These are phyloP conservation scores for Trichoderma sp. DNA, from an alignment of 2,329 filamentous ascomycete species.

Conservation along the genomic window DNA sequence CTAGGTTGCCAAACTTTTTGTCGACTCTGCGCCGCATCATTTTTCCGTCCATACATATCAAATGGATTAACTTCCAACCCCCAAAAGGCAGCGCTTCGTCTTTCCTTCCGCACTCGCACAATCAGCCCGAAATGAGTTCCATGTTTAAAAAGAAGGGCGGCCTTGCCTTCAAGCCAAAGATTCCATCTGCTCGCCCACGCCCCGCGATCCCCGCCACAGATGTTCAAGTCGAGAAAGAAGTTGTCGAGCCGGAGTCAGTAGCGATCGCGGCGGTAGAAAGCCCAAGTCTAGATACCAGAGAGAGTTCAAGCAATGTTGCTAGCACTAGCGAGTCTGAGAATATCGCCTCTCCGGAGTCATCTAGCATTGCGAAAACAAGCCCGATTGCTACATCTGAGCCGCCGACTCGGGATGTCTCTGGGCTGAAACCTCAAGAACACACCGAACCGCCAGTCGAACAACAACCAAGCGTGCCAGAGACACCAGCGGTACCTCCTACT, in stretches of 20 bases:
- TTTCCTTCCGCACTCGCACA: not conserved
- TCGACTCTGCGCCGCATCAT: not conserved
- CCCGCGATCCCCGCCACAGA: conserved; percentile 39
- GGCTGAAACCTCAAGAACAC: not conserved
- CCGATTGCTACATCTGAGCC: not conserved
- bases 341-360: not conserved
- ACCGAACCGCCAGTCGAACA: not conserved
- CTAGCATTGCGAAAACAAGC: not conserved
- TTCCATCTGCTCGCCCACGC: conserved; percentile 53
- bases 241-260: not conserved
- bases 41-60: not conserved
- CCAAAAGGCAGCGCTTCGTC: not conserved
- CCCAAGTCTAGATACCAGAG: not conserved
- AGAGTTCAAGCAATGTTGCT: not conserved
- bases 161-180: conserved; percentile 68
- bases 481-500: not conserved
- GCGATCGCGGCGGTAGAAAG: not conserved
- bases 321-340: conserved; percentile 7
- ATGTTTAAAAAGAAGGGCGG: conserved; percentile 66
- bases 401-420: not conserved
- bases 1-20: not conserved
- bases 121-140: conserved; percentile 52
- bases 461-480: not conserved
- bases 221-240: conserved; percentile 11
- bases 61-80: not conserved